Conservation (phyloP, 192 early-diverging fungal genomes). For the Allomyces javanicus region DNA sequence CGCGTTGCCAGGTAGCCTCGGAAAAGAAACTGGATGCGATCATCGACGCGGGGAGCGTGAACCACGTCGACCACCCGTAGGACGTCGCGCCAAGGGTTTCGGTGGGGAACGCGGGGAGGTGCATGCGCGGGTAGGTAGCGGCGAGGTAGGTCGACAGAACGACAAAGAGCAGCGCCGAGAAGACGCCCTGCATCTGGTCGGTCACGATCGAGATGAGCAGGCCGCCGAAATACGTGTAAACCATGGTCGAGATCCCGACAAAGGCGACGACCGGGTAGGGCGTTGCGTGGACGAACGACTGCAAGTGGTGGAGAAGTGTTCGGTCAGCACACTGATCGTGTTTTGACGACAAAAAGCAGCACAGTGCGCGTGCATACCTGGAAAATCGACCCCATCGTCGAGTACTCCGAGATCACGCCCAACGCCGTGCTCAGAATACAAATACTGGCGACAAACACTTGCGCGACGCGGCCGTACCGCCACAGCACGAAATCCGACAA, state of each 20-base stretch:
- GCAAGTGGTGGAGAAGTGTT: too few relatives aligned
- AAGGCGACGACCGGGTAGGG: constrained; percentile 15
- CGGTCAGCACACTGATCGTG: too few relatives aligned
- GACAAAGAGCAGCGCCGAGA: constrained; percentile 8
- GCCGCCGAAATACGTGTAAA: constrained; percentile 23
- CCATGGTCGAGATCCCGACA: constrained; percentile 22
- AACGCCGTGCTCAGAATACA: constrained; percentile 17
- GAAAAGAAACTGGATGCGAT: constrained; percentile 21
- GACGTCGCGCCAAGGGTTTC: constrained; percentile 12
- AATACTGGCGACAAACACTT: constrained; percentile 14
- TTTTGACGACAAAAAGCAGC: background rate
- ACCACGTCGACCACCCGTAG: constrained; percentile 15
- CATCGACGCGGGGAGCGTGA: constrained; percentile 16
- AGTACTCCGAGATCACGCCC: constrained; percentile 17
- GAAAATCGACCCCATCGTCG: constrained; percentile 18
- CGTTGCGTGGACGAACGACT: constrained; percentile 7
- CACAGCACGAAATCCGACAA: background rate
- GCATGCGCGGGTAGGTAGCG: constrained; percentile 12
- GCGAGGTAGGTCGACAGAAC: constrained; percentile 17
- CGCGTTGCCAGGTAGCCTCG: constrained; percentile 30
- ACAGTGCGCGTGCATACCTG: background rate
- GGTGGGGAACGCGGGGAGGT: constrained; percentile 8
- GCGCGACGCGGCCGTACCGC: constrained; percentile 1
- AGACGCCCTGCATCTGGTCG: constrained; percentile 19
- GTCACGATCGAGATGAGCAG: constrained; percentile 24